Evolutionary conservation across 1,284 basidiomycete genomes (phyloP).

Genomic region (Thelephora terrestris): DNA sequence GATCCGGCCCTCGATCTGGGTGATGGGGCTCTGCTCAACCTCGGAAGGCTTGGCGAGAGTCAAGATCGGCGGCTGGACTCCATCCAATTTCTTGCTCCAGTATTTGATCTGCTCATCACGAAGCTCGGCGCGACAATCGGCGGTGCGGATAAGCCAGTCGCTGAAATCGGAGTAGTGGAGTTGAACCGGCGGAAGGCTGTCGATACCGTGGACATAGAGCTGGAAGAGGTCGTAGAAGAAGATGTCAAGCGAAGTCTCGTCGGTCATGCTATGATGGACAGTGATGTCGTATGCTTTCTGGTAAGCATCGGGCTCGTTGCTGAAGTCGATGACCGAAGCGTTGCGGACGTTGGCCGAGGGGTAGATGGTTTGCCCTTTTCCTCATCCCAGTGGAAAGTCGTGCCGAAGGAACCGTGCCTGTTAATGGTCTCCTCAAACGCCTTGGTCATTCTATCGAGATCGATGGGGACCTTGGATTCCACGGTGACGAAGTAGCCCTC

Average conservation of each 20-base stretch:
- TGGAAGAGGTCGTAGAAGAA: conserved; percentile 21
- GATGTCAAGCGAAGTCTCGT: conserved; percentile 17
- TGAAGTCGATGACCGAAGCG: conserved; percentile 15
- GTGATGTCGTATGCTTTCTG: conserved; percentile 19
- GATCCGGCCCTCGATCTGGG: conserved; percentile 18
- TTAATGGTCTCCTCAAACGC: conserved; percentile 16
- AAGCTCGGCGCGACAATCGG: conserved; percentile 16
- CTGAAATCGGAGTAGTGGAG: conserved; percentile 11
- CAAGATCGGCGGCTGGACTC: conserved; percentile 17
- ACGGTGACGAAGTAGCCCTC: conserved; percentile 18
- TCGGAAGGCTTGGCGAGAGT: conserved; percentile 18
- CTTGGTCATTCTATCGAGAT: conserved; percentile 13
- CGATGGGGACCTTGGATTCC: conserved; percentile 14
- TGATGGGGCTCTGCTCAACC: conserved; percentile 15
- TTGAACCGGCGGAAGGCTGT: conserved; percentile 13
- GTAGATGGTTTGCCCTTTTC: conserved; percentile 17
- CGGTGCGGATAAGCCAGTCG: conserved; percentile 18
- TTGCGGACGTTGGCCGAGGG: conserved; percentile 13
- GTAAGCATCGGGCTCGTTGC: conserved; percentile 12
- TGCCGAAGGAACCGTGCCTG: conserved; percentile 19
- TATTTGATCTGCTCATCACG: conserved; percentile 14
- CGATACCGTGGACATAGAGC: conserved; percentile 16
- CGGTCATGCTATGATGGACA: conserved; percentile 18
- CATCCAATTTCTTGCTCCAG: conserved; percentile 15
- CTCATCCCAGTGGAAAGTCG: conserved; percentile 19